A percentile compares a stretch with the other conserved stretches of the same genome.
These are phyloP conservation scores for Daldinia grandis DNA, from an alignment of 495 filamentous ascomycete genomes.

Conservation along the genomic window DNA sequence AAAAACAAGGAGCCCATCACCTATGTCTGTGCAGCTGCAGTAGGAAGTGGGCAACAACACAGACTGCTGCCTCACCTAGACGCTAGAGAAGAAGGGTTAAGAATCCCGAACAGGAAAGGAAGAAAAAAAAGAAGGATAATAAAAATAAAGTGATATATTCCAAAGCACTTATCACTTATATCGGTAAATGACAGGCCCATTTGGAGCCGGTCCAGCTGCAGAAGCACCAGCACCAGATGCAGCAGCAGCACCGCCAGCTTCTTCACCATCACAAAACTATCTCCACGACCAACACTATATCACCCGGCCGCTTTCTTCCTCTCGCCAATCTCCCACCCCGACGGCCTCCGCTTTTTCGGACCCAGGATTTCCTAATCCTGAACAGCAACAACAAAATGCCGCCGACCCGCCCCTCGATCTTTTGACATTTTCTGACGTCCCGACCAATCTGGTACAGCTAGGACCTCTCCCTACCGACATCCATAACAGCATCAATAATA, in stretches of 20 bases:
- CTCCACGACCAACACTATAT: slow-evolving; percentile 26
- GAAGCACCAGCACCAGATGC: slow-evolving; percentile 38
- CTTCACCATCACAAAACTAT: slow-evolving; percentile 15
- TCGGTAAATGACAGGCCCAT: slow-evolving; percentile 41
- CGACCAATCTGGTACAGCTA: slow-evolving; percentile 51
- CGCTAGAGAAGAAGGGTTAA: slow-evolving; percentile 6
- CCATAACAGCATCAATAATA: slow-evolving; percentile 30
- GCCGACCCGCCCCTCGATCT: slow-evolving; percentile 42
- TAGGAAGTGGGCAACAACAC: slow-evolving; percentile 40
- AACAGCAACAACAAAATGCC: slow-evolving; percentile 39
- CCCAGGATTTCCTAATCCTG: slow-evolving; percentile 35
- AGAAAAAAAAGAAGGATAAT: slow-evolving; percentile 2
- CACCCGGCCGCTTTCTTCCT: slow-evolving; percentile 22
- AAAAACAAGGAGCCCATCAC: slow-evolving; percentile 34
- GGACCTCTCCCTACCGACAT: slow-evolving; percentile 37
- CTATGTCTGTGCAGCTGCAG: slow-evolving; percentile 39
- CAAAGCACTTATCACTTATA: slow-evolving; percentile 18
- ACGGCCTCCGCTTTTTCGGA: slow-evolving; percentile 43
- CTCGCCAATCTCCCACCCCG: slow-evolving; percentile 33
- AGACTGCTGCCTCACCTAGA: slow-evolving; percentile 16
- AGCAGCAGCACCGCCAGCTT: slow-evolving; percentile 15
- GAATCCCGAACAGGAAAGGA: background rate
- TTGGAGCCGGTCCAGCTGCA: slow-evolving; percentile 40
- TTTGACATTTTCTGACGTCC: slow-evolving; percentile 54
- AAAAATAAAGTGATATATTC: slow-evolving; percentile 26